phyloP scores from a whole-genome alignment of 192 early-diverging fungal species.

The Endogone sp. region DNA sequence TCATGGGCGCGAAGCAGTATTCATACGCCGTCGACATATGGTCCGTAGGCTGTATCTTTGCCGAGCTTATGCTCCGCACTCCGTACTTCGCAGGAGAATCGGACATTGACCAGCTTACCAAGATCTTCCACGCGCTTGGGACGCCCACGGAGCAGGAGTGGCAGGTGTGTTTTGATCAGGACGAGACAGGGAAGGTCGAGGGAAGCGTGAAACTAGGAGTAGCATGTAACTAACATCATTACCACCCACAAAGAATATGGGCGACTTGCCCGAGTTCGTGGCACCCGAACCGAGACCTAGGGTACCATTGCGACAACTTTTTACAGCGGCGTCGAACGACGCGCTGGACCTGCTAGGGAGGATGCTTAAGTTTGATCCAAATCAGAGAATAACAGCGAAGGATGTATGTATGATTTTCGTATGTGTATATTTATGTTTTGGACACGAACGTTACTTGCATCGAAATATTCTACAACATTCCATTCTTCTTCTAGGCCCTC shows the following conservation, averaged over 20 bases:
- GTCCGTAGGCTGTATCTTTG: conserved; percentile 98
- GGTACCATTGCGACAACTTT: conserved; percentile 65
- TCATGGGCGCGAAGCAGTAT: conserved; percentile 88
- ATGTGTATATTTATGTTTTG: conserved; percentile 27
- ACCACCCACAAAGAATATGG: conserved; percentile 49
- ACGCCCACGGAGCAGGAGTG: conserved; percentile 81
- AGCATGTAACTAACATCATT: not conserved
- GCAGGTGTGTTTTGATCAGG: conserved; percentile 43
- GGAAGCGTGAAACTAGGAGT: not conserved
- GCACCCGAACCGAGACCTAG: conserved; percentile 71
- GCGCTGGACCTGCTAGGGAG: conserved; percentile 82
- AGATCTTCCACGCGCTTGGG: conserved; percentile 76
- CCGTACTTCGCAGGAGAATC: conserved; percentile 87
- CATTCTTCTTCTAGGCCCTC: conserved; percentile 41
- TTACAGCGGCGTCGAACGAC: conserved; percentile 82
- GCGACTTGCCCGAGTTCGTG: conserved; percentile 64
- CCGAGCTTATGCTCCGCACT: conserved; percentile 88
- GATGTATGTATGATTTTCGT: conserved; percentile 48
- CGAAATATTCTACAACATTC: not conserved
- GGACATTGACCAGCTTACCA: conserved; percentile 71
- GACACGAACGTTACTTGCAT: not conserved
- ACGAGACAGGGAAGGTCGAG: not conserved
- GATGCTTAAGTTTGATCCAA: conserved; percentile 86
- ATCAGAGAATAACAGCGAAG: conserved; percentile 70
- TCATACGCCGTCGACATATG: conserved; percentile 92